Percentiles rank a stretch among this genome's conserved stretches.
phyloP scores from a whole-genome alignment of 1,139 yeast species.

The Protomyces inundatus region DNA sequence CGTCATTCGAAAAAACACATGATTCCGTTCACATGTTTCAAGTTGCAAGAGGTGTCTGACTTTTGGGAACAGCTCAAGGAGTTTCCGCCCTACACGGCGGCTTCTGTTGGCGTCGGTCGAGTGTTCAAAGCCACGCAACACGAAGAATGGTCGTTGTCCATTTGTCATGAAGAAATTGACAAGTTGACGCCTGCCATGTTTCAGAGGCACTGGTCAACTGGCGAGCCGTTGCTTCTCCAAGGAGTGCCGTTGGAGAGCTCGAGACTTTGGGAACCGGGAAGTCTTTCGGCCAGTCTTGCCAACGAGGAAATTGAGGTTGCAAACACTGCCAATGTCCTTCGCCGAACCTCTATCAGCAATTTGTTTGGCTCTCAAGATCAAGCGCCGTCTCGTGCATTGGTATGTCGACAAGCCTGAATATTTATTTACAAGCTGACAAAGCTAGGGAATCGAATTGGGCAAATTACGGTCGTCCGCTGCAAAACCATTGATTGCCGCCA shows the following conservation, averaged over 20 bases:
- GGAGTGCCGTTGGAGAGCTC: neutral
- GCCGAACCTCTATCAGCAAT: neutral
- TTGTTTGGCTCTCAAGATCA: neutral
- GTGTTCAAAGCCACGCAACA: neutral
- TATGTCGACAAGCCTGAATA: neutral
- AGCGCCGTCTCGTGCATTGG: neutral
- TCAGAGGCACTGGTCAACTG: constrained; percentile 27
- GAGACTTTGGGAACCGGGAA: no score
- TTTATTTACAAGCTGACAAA: neutral
- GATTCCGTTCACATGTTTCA: constrained; percentile 29
- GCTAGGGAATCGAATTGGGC: neutral
- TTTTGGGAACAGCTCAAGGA: constrained; percentile 11
- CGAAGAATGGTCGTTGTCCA: neutral
- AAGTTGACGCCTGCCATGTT: constrained; percentile 24
- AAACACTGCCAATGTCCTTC: neutral
- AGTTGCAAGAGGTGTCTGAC: constrained; percentile 24
- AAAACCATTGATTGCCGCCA: constrained; percentile 27
- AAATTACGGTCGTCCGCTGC: neutral
- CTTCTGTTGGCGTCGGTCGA: neutral
- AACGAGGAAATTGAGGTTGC: neutral
- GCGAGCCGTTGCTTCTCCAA: constrained; percentile 28
- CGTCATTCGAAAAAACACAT: constrained; percentile 27
- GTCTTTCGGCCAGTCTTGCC: no score
- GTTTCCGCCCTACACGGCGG: neutral
- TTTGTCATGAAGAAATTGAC: neutral